Evolutionary conservation across 805 yeast species (phyloP), one percentile per base, ranked within the genome.

Genomic region (Pichia nakasei): DNA sequence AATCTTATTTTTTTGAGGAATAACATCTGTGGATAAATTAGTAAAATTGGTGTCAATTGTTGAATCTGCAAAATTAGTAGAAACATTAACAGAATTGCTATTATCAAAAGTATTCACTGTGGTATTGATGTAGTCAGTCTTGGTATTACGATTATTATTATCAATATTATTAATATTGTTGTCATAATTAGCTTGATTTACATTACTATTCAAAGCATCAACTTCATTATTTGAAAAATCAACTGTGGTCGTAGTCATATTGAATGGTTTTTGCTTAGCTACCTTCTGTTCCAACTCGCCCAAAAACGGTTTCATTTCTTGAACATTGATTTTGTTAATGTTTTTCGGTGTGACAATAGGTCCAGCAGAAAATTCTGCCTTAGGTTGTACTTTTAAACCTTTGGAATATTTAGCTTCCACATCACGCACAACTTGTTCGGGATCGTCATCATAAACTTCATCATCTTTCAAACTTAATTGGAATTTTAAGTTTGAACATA

Each of bases 231-330:
- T 26, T 26, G 32, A 37, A 12, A 31, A 27, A n/a, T 26, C 15
- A 9, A 35, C 22, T 9, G 15, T 9, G 9, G n/a, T 13, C 4
- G 15, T 29, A 1, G 22, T 8, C 26, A 15, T 13, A 22, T 21
- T 32, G 3, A 21, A 34, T 15, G 41, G 45, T n/a, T 43, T 38
- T 20, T 66, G 55, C 44, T 64, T 72, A 8, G 60, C 64, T 12
- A 78, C 80, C 50, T 73, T 76, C 3, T 69, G 58, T 20, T 70
- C 65, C 50, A 79, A 62, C 53, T 79, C 85, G 38, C 69, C 65
- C 50, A 79, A 62, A 53, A 78, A 77, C 24, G 70, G 63, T 41
- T 57, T 52, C 56, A 54, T 57, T 20, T 48, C 47, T 22, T 32
- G 29, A 1, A 46, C 37, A 17, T 55, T 53, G 27, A 50, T 42